Evolutionary conservation across 2,329 filamentous ascomycete genomes (phyloP).

Genomic region (Fusarium citri): DNA sequence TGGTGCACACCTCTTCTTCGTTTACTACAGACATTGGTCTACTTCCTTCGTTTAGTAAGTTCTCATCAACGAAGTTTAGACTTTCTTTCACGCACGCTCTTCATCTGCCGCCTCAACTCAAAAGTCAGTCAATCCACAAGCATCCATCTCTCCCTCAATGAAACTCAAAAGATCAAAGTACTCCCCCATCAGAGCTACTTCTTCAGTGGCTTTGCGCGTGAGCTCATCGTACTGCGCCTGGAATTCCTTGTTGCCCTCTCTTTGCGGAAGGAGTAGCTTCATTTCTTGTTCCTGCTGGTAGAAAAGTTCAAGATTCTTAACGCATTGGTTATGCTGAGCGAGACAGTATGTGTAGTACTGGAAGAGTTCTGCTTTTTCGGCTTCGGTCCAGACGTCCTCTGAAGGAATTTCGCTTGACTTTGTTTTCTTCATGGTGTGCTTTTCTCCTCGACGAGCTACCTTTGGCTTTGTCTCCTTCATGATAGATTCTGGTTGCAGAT

Average conservation of each 20-base stretch:
- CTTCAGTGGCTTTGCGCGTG: fast-evolving
- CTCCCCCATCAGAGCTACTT: background rate
- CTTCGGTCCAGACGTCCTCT: background rate
- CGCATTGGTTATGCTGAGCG: background rate
- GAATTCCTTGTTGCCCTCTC: background rate
- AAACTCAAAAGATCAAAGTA: background rate
- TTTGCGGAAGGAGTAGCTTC: fast-evolving
- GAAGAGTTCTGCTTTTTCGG: background rate
- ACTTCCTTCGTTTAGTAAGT: background rate
- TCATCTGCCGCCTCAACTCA: background rate
- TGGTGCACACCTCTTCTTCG: background rate
- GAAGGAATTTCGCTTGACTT: background rate
- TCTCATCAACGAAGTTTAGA: background rate
- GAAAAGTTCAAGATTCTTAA: background rate
- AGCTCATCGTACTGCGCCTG: background rate
- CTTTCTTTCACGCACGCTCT: background rate
- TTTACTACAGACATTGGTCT: too few relatives aligned
- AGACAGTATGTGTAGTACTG: background rate
- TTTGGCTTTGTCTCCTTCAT: background rate
- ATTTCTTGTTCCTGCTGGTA: background rate
- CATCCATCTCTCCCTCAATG: background rate
- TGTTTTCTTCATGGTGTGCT: background rate
- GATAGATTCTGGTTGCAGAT: background rate
- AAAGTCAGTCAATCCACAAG: background rate
- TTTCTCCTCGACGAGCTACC: background rate